phyloP scores from a whole-genome alignment of 2,329 filamentous ascomycete genomes.

The Epichloe festucae region DNA sequence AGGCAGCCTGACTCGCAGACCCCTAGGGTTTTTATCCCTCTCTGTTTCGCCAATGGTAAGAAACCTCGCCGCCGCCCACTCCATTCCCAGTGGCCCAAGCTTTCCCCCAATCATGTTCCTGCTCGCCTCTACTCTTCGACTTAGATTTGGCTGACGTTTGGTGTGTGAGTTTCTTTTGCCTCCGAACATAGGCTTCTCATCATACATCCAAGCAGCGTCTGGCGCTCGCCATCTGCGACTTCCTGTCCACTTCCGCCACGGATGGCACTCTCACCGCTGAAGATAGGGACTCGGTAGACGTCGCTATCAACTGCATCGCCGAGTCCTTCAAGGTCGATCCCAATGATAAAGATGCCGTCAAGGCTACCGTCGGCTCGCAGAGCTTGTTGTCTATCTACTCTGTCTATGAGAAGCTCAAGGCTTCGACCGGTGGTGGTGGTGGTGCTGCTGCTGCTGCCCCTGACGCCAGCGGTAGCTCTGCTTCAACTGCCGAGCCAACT shows the following conservation, averaged over 20 bases:
- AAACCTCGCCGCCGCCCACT: too few relatives aligned
- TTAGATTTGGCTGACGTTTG: too few relatives aligned
- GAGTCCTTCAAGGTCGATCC: constrained; percentile 93
- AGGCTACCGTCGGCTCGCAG: constrained; percentile 71
- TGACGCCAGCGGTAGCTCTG: constrained; percentile 16
- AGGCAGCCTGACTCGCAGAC: background rate
- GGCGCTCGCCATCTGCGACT: constrained; percentile 94
- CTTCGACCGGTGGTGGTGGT: constrained; percentile 27
- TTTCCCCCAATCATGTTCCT: background rate
- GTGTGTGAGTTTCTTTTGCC: background rate
- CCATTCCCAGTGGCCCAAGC: too few relatives aligned
- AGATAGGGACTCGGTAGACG: constrained; percentile 86
- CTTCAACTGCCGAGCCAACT: constrained; percentile 20
- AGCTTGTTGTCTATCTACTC: constrained; percentile 84
- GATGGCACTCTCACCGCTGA: constrained; percentile 83
- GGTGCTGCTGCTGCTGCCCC: constrained; percentile 21
- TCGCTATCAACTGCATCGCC: constrained; percentile 86
- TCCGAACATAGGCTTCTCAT: constrained; percentile 18
- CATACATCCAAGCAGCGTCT: constrained; percentile 63
- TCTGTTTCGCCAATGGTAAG: constrained; percentile 1
- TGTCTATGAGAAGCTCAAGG: constrained; percentile 91
- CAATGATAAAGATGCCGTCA: constrained; percentile 56
- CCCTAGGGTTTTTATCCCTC: background rate
- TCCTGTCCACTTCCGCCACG: constrained; percentile 68
- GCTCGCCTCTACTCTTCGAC: background rate